Conservation (phyloP, 1,139 yeast species). For the Pichia sp. region DNA sequence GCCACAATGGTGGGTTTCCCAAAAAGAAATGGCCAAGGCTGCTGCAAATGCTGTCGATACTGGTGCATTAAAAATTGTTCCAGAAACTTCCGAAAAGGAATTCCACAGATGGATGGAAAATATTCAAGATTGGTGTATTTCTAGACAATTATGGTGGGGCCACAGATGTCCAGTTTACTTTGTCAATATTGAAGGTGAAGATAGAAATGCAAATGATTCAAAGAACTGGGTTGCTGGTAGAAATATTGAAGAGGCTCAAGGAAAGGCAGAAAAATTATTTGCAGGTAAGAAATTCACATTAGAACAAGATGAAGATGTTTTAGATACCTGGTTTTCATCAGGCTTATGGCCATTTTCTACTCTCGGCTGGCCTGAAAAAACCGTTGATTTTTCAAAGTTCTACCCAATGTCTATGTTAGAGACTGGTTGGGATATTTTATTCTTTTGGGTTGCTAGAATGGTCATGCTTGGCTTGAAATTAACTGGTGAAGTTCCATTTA, state of each 20-base stretch:
- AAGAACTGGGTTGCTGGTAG: slow-evolving; percentile 91
- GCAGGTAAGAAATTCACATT: slow-evolving; percentile 64
- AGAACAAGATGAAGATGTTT: slow-evolving; percentile 95
- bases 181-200: slow-evolving; percentile 69
- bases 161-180: slow-evolving; percentile 97
- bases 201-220: slow-evolving; percentile 55
- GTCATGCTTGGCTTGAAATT: slow-evolving; percentile 82
- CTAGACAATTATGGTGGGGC: slow-evolving; percentile 99
- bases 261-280: slow-evolving; percentile 70
- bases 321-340: slow-evolving; percentile 98
- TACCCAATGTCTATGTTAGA: slow-evolving; percentile 91
- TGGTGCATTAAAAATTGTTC: slow-evolving; percentile 76
- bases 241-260: slow-evolving; percentile 70
- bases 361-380: slow-evolving; percentile 85
- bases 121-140: slow-evolving; percentile 98
- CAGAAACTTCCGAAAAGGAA: slow-evolving; percentile 87
- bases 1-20: slow-evolving; percentile 99
- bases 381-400: slow-evolving; percentile 68
- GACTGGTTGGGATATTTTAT: slow-evolving; percentile 98
- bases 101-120: slow-evolving; percentile 94
- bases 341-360: slow-evolving; percentile 98
- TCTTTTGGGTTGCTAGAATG: slow-evolving; percentile 99
- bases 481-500: slow-evolving; percentile 88
- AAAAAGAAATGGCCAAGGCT: slow-evolving; percentile 79
- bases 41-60: slow-evolving; percentile 81